A percentile compares a stretch with the other conserved stretches of the same genome.
Evolutionary conservation across 225 moss, liverwort and hornwort species (phyloP).

Genomic region (Antitrichia curtipendula): DNA sequence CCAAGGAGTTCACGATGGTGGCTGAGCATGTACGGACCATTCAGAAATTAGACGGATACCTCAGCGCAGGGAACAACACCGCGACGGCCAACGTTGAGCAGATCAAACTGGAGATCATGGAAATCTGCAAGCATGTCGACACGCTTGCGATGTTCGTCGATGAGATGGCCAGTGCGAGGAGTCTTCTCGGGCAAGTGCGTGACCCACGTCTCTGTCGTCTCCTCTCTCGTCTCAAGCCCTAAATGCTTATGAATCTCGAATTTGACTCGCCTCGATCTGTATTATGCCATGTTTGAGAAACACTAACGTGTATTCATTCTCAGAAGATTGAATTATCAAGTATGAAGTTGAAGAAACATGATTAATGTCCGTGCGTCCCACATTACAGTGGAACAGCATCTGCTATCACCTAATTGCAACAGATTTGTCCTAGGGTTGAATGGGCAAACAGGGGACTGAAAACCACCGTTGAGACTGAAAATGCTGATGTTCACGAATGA

Average conservation of each 20-base stretch:
- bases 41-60: conserved; percentile 23
- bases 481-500: neutral
- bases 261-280: neutral
- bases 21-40: conserved; percentile 40
- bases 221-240: neutral
- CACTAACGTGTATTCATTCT: neutral
- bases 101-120: conserved; percentile 8
- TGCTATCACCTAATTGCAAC: neutral
- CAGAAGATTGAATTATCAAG: no score
- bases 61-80: conserved; percentile 41
- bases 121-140: conserved; percentile 9
- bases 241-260: neutral
- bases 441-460: no score
- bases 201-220: neutral
- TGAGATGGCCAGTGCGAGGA: conserved; percentile 31
- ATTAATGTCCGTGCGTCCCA: no score
- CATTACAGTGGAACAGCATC: no score
- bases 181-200: conserved; percentile 24
- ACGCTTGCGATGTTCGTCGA: conserved; percentile 27
- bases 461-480: neutral
- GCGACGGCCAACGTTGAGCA: conserved; percentile 11
- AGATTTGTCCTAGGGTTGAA: no score
- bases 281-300: neutral
- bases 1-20: conserved; percentile 29
- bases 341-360: no score